Conservation (phyloP, 805 yeast species). For the Myxozyma melibiosi region DNA sequence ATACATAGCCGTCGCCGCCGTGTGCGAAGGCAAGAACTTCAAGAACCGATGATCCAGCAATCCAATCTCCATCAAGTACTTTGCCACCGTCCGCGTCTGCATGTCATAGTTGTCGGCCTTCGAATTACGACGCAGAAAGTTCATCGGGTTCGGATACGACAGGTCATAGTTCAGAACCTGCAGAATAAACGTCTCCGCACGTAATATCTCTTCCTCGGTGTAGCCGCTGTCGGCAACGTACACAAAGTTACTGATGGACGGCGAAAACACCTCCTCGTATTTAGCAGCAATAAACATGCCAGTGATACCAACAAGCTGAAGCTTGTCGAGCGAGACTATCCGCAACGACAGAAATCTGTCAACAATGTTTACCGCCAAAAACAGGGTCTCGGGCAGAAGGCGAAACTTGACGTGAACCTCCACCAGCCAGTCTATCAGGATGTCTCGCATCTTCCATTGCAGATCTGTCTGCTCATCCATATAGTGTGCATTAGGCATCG, state of each 20-base stretch:
- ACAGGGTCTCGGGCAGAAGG: conserved; percentile 87
- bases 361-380: conserved; percentile 80
- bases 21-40: conserved; percentile 88
- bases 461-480: conserved; percentile 84
- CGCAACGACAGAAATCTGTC: conserved; percentile 84
- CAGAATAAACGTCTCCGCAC: conserved; percentile 91
- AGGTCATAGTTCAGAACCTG: conserved; percentile 88
- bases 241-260: conserved; percentile 86
- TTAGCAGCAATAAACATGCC: conserved; percentile 94
- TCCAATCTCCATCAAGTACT: conserved; percentile 86
- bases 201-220: conserved; percentile 74
- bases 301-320: conserved; percentile 93
- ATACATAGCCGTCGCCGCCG: conserved; percentile 94
- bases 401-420: conserved; percentile 91
- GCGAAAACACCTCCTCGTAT: conserved; percentile 94
- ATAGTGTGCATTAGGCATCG: conserved; percentile 77
- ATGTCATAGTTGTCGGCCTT: conserved; percentile 96
- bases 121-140: conserved; percentile 86
- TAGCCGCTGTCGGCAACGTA: conserved; percentile 92
- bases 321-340: conserved; percentile 73
- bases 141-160: conserved; percentile 99
- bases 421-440: conserved; percentile 92
- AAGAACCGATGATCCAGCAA: conserved; percentile 88
- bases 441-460: conserved; percentile 88
- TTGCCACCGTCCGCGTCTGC: conserved; percentile 91